phyloP scores from a whole-genome alignment of 345 rosid genomes.

The Isatis tinctoria region DNA sequence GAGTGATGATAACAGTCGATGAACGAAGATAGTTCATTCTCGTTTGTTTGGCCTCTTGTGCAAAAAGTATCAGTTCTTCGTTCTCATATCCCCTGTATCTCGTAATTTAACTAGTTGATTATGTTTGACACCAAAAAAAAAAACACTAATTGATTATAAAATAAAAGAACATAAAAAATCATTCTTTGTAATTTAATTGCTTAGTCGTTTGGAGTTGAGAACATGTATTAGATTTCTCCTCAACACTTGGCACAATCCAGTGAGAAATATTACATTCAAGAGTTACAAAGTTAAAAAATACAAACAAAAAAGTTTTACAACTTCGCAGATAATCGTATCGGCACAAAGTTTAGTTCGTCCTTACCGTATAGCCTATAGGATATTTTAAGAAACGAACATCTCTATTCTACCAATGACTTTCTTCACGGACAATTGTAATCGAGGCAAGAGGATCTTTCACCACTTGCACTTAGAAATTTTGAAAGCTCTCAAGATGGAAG shows the following conservation, averaged over 20 bases:
- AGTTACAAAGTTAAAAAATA: not conserved
- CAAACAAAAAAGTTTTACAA: not conserved
- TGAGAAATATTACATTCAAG: not conserved
- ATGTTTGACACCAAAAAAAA: no score
- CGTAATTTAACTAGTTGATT: not conserved
- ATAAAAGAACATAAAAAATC: no score
- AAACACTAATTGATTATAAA: no score
- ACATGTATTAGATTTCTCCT: not conserved
- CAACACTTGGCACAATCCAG: not conserved
- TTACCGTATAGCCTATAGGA: no score
- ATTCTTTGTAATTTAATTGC: not conserved
- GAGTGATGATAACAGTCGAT: constrained; percentile 28
- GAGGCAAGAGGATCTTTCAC: no score
- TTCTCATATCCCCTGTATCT: not conserved
- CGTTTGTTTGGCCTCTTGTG: not conserved
- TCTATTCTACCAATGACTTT: no score
- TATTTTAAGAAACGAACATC: no score
- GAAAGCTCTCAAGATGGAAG: no score
- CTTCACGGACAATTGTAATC: no score
- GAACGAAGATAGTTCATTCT: not conserved
- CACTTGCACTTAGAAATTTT: no score
- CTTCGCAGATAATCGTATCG: not conserved
- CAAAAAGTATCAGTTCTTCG: not conserved
- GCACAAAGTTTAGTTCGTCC: not conserved
- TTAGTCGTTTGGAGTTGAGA: no score